Base-by-base conservation (phyloP, 306 rosid genomes). In the Quercus aquifolioides region DNA sequence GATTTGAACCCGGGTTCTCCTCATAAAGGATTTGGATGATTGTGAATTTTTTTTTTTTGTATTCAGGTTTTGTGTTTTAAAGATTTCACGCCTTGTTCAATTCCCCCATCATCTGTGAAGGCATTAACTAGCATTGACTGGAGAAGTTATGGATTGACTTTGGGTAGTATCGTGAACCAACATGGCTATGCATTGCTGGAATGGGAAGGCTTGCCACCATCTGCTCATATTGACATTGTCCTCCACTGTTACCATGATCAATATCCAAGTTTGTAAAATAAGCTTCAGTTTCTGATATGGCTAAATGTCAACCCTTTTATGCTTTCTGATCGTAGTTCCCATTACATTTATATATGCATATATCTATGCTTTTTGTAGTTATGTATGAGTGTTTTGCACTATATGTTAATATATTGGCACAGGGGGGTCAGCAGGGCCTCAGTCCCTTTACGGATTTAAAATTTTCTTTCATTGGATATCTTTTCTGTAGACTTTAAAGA, bases 121-220 rank as follows among this genome's bases (percentile, higher is more conserved):
- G 91, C 94, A 43, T 79, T 95, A 84, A 81, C 76, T 74, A 65
- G 87, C 84, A 81, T 88, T 80, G 91, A 84, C 84, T 92, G 99
- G 98, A 90, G 82, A 84, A 82, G 86, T 80, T 91, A 90, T 82
- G 99, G 99, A 69, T 87, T 95, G 86, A 83, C 76, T 64, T 81
- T 91, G 80, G 86, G 76, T 46, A 78, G 79, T 56, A 80, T 85
- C n/a, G 80, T 81, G 77, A 85, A 84, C 84, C 84, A 85, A 81
- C 94, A 74, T 76, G 81, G 86, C 82, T 68, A 51, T 73, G 91
- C 90, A 49, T 62, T 92, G 51, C 75, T 95, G 55, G 90, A 90
- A 81, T 95, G 99, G 99, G 92, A 84, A 83, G 78, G 84, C 81
- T 74, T 87, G 84, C 89, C 88, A 35, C 62, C 84, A 43, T 75